Conservation (phyloP, 192 early-diverging fungal genomes). For the Backusella sp. region DNA sequence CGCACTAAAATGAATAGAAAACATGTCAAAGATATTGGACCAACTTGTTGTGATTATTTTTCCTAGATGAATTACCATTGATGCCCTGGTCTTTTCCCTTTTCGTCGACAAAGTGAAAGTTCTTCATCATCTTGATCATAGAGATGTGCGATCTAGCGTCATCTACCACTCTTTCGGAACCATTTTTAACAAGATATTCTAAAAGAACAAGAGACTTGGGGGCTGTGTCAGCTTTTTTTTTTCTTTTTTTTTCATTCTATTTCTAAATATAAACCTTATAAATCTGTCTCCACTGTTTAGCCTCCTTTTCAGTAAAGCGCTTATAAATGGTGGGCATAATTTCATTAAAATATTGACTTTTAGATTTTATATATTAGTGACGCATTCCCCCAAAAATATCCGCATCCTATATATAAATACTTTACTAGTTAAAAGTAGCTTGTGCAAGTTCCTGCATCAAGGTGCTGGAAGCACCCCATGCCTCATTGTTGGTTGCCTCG, state of each 20-base stretch:
- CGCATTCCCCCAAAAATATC: not conserved
- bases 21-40: not conserved
- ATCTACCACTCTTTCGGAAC: slow-evolving; percentile 90
- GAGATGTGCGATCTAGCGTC: slow-evolving; percentile 81
- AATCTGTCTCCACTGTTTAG: slow-evolving; percentile 87
- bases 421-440: slow-evolving; percentile 79
- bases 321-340: slow-evolving; percentile 94
- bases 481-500: slow-evolving; percentile 91
- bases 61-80: slow-evolving; percentile 62
- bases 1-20: slow-evolving; percentile 53
- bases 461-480: slow-evolving; percentile 92
- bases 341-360: slow-evolving; percentile 89
- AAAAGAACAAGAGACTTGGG: slow-evolving; percentile 81
- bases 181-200: slow-evolving; percentile 95
- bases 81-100: slow-evolving; percentile 97
- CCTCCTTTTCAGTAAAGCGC: slow-evolving; percentile 81
- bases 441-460: slow-evolving; percentile 92
- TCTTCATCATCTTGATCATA: slow-evolving; percentile 84
- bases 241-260: not conserved
- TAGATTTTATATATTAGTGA: not conserved
- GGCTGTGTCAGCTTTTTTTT: not conserved
- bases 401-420: no score
- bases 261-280: slow-evolving; percentile 70
- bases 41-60: no score
- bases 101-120: slow-evolving; percentile 88